phyloP scores from a whole-genome alignment of 805 yeast genomes.

The Kurtzmaniella fragi region DNA sequence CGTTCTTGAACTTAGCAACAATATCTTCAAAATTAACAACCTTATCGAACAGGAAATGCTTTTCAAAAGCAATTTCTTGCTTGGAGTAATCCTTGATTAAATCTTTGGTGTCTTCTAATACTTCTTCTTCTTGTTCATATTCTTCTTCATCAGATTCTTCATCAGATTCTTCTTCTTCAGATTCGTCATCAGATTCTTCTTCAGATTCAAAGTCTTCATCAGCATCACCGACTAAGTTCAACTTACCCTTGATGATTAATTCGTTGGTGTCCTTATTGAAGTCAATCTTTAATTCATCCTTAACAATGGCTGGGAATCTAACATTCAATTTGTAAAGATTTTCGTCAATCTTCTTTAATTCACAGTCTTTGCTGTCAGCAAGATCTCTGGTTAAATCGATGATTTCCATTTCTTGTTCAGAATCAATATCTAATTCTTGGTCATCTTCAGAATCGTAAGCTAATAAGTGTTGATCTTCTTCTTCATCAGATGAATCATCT shows the following conservation, averaged over 20 bases:
- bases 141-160: constrained; percentile 10
- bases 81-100: constrained; percentile 34
- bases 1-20: constrained; percentile 32
- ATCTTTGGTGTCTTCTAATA: constrained; percentile 33
- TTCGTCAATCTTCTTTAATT: constrained; percentile 33
- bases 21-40: constrained; percentile 31
- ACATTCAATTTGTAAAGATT: constrained; percentile 34
- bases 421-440: constrained; percentile 14
- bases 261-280: constrained; percentile 37
- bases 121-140: constrained; percentile 30
- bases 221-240: constrained; percentile 22
- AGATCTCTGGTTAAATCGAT: constrained; percentile 39
- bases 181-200: constrained; percentile 10
- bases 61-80: constrained; percentile 38
- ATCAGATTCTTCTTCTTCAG: constrained; percentile 6
- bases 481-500: constrained; percentile 12
- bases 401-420: constrained; percentile 27
- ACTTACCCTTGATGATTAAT: constrained; percentile 36
- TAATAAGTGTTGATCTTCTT: constrained; percentile 18
- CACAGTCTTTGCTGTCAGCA: constrained; percentile 40
- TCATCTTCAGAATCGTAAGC: constrained; percentile 23
- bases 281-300: constrained; percentile 35
- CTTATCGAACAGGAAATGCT: constrained; percentile 39
- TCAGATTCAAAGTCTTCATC: constrained; percentile 14
- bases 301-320: constrained; percentile 37